phyloP scores from a whole-genome alignment of 371 early-diverging fungal genomes.

The Quaeritorhiza haematococci region DNA sequence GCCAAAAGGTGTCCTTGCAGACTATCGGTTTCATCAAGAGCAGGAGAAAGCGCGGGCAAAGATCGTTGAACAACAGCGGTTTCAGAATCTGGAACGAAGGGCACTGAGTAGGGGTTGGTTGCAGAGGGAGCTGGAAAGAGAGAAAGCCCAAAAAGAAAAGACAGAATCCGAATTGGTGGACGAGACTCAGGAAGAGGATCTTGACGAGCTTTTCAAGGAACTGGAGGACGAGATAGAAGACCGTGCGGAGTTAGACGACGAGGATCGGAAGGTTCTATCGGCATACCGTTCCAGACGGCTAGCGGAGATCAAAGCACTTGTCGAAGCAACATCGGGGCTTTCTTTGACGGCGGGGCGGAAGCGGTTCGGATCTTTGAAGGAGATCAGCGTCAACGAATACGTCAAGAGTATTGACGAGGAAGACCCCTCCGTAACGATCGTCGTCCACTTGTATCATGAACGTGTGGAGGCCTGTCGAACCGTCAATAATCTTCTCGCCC shows the following conservation, averaged over 20 bases:
- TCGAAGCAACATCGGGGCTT: too few species aligned
- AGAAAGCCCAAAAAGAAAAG: conserved; percentile 3
- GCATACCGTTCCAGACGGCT: conserved; percentile 29
- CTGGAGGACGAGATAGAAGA: conserved; percentile 31
- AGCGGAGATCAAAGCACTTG: conserved; percentile 17
- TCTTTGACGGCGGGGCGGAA: background rate
- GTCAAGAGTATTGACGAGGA: conserved; percentile 35
- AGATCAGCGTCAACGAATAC: conserved; percentile 30
- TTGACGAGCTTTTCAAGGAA: conserved; percentile 14
- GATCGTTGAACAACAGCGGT: conserved; percentile 3
- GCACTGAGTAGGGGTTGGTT: conserved; percentile 35
- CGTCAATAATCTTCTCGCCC: conserved; percentile 36
- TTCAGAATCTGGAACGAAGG: conserved; percentile 13
- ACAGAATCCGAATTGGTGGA: conserved; percentile 12
- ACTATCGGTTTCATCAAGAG: conserved; percentile 36
- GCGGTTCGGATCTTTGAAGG: conserved; percentile 25
- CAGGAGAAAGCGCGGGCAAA: conserved; percentile 37
- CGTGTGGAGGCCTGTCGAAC: conserved; percentile 32
- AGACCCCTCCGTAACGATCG: conserved; percentile 24
- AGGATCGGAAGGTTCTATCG: conserved; percentile 2
- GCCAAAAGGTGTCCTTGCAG: conserved; percentile 46
- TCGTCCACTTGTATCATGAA: conserved; percentile 41
- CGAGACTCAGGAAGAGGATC: conserved; percentile 21
- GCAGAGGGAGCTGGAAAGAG: conserved; percentile 20
- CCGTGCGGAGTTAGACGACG: conserved; percentile 9